A percentile compares a stretch with the other conserved stretches of the same genome.
phyloP scores from a whole-genome alignment of 768 basidiomycete genomes.

The Boletus eberwhitei region DNA sequence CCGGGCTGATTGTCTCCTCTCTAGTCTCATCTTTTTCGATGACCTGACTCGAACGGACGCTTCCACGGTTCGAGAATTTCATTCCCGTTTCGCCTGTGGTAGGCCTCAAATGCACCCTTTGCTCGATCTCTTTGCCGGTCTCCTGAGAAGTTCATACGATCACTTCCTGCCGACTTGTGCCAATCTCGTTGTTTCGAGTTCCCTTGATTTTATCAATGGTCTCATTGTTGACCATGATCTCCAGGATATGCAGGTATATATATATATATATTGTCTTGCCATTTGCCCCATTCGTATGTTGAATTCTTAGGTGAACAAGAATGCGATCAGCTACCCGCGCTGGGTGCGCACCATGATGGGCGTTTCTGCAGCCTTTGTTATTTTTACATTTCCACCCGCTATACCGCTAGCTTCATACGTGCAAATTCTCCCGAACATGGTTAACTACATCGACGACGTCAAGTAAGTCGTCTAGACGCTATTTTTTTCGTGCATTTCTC shows the following conservation, averaged over 20 bases:
- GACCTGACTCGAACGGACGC: slow-evolving; percentile 4
- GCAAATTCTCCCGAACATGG: slow-evolving; percentile 6
- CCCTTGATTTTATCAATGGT: background rate
- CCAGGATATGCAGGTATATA: background rate
- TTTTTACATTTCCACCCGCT: slow-evolving; percentile 6
- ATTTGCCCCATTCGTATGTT: background rate
- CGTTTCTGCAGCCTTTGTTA: background rate
- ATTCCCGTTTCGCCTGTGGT: background rate
- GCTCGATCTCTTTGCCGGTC: background rate
- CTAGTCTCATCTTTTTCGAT: slow-evolving; percentile 3
- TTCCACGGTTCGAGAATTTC: slow-evolving; percentile 2
- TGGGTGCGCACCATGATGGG: slow-evolving; percentile 7
- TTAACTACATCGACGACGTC: slow-evolving; percentile 5
- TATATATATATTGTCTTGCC: background rate
- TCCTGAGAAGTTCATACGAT: background rate
- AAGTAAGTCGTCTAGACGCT: background rate
- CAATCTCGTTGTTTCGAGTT: slow-evolving; percentile 2
- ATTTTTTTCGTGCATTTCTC: background rate
- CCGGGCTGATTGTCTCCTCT: background rate
- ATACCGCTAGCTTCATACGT: slow-evolving; percentile 1
- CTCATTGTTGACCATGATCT: slow-evolving; percentile 2
- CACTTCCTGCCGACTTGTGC: slow-evolving; percentile 2
- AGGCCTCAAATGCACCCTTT: background rate
- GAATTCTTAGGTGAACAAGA: background rate
- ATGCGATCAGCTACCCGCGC: slow-evolving; percentile 1